Base-by-base conservation (phyloP, 352 stramenopile genomes). In the Phytophthora pini region DNA sequence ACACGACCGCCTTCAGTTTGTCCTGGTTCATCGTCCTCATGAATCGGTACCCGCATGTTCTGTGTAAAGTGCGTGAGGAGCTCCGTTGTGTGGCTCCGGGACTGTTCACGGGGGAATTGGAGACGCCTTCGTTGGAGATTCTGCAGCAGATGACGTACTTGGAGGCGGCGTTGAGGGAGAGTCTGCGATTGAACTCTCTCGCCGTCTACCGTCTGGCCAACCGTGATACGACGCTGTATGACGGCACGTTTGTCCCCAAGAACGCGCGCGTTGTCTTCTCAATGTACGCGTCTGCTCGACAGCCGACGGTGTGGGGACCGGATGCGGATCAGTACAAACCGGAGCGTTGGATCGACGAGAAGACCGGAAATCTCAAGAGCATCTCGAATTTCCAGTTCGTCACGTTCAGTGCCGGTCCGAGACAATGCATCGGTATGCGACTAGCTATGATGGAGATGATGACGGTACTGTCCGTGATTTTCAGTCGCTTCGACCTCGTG, bases 11-110 rank as follows among this genome's bases (percentile, higher is more conserved):
- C 2, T 72, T 79, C 41, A 76, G 63, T 13, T 62, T 95, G 20
- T 68, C 67, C 15, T 94, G 82, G 80, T 84, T 90, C 52, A 61
- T 95, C 24, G 80, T 89, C 48, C 84, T 88, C 68, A 71, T 95
- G 51, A 74, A 72, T 44, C 72, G 70, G 34, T 57, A 91, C 54
- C 75, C 78, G 5, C 40, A 61, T 7, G 78, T 87, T 10, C 60
- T 80, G 20, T 61, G 58, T 12, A 83, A 79, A 43, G 58, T 87
- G 3, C 66, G 67, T 10, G 63, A 71, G 4, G 80, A 88, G 51
- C 47, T 88, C 1, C 53, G 48, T 29, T 36, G 15, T 20, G 73
- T 81, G 22, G 52, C 69, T 0, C 72, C 74, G 0, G 48, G 47
- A 15, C 34, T 83, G 39, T 46, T 53, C 20, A 61, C 59, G 4